Conservation (phyloP, 164 flowering plant species). For the Warburgia ugandensis region DNA sequence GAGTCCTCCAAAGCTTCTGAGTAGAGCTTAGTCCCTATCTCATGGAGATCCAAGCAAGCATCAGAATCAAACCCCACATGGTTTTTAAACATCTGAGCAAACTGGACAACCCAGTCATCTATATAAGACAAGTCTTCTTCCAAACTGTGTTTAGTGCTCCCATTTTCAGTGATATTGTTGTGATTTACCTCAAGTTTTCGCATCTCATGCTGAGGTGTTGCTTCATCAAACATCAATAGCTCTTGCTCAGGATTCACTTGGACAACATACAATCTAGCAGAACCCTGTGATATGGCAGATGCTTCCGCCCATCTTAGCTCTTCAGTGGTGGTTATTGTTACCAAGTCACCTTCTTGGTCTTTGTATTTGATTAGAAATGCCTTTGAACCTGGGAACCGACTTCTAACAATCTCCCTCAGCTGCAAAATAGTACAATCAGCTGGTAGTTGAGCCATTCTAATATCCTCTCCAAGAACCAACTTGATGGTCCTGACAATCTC, state of each 20-base stretch:
- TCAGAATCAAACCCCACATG: slow-evolving; percentile 71
- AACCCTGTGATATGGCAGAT: slow-evolving; percentile 38
- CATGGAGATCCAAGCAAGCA: slow-evolving; percentile 66
- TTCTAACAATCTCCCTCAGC: slow-evolving; percentile 46
- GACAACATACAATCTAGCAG: slow-evolving; percentile 49
- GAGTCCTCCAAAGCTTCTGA: slow-evolving; percentile 84
- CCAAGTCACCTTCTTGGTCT: slow-evolving; percentile 87
- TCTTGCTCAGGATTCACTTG: slow-evolving; percentile 68
- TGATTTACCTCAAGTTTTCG: slow-evolving; percentile 3
- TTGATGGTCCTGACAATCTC: slow-evolving; percentile 55
- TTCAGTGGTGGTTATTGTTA: slow-evolving; percentile 68
- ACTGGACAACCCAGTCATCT: slow-evolving; percentile 77
- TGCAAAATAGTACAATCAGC: slow-evolving; percentile 46
- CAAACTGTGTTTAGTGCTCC: slow-evolving; percentile 8
- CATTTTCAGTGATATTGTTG: slow-evolving; percentile 22
- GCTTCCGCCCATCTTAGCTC: slow-evolving; percentile 82
- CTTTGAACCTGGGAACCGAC: slow-evolving; percentile 46
- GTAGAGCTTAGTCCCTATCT: slow-evolving; percentile 66
- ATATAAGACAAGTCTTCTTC: slow-evolving; percentile 28
- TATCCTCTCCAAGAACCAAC: slow-evolving; percentile 81
- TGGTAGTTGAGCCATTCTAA: slow-evolving; percentile 76
- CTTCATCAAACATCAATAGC: slow-evolving; percentile 29
- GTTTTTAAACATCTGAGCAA: slow-evolving; percentile 70
- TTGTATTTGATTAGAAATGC: slow-evolving; percentile 71
- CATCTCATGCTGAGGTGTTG: no score